Evolutionary conservation across 164 flowering plant genomes (phyloP).

Genomic region (Vitis vinifera): ASM3070453v1 NC_081822.1:23598501-23599000

Average conservation of each 20-base stretch:
- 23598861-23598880: slow-evolving; percentile 17
- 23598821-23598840: slow-evolving; percentile 82
- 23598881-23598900: slow-evolving; percentile 5
- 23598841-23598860: slow-evolving; percentile 84
- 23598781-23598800: slow-evolving; percentile 92
- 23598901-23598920: not conserved
- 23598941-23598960: slow-evolving; percentile 72
- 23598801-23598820: slow-evolving; percentile 83
- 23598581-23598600: slow-evolving; percentile 85
- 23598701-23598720: not conserved
- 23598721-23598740: not conserved
- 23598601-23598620: slow-evolving; percentile 98
- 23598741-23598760: slow-evolving; percentile 40
- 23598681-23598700: not conserved
- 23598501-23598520: slow-evolving; percentile 98
- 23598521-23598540: slow-evolving; percentile 89
- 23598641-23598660: slow-evolving; percentile 11
- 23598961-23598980: slow-evolving; percentile 76
- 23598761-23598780: slow-evolving; percentile 97
- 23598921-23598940: slow-evolving; percentile 37
- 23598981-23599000: slow-evolving; percentile 97
- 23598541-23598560: slow-evolving; percentile 67
- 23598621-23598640: slow-evolving; percentile 73
- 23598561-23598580: slow-evolving; percentile 95
- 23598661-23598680: slow-evolving; percentile 6